Conservation (phyloP, 164 flowering plant species). For the Umbellularia californica region DNA sequence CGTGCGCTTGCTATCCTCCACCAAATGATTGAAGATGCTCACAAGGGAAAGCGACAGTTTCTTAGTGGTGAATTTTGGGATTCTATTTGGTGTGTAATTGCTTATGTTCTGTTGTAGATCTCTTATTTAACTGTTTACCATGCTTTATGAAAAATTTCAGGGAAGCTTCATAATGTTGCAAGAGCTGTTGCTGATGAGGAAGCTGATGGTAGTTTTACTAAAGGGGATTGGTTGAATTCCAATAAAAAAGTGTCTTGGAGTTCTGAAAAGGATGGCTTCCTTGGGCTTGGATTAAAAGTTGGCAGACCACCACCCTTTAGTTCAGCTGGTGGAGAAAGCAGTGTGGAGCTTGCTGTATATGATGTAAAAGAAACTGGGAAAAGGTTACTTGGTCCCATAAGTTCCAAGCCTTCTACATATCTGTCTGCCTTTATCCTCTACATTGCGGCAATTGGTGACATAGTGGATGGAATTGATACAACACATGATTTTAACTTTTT, state of each 20-base stretch:
- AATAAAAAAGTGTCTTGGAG: slow-evolving; percentile 35
- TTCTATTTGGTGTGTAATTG: not conserved
- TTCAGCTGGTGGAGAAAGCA: slow-evolving; percentile 43
- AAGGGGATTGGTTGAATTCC: slow-evolving; percentile 47
- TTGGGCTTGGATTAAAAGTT: slow-evolving; percentile 82
- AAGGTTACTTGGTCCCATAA: slow-evolving; percentile 69
- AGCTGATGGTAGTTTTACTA: slow-evolving; percentile 35
- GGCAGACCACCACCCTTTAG: slow-evolving; percentile 34
- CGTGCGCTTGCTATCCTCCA: slow-evolving; percentile 90
- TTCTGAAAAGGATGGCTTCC: slow-evolving; percentile 62
- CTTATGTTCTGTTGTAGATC: not conserved
- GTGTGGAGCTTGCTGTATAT: slow-evolving; percentile 36
- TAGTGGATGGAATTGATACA: slow-evolving; percentile 97
- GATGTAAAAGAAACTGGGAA: slow-evolving; percentile 72
- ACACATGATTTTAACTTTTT: slow-evolving; percentile 99
- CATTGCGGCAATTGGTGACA: slow-evolving; percentile 96
- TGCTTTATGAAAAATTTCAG: slow-evolving; percentile 31
- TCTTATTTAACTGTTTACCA: not conserved
- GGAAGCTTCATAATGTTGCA: slow-evolving; percentile 97
- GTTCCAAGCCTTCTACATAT: slow-evolving; percentile 71
- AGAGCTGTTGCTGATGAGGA: slow-evolving; percentile 98
- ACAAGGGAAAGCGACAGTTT: slow-evolving; percentile 93
- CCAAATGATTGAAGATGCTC: slow-evolving; percentile 99
- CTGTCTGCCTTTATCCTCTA: slow-evolving; percentile 93
- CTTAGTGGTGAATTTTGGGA: slow-evolving; percentile 59